Percentiles rank a stretch among this genome's conserved stretches.
Conservation (phyloP, 2,329 filamentous ascomycete species). For the Zopfia rhizophila region DNA sequence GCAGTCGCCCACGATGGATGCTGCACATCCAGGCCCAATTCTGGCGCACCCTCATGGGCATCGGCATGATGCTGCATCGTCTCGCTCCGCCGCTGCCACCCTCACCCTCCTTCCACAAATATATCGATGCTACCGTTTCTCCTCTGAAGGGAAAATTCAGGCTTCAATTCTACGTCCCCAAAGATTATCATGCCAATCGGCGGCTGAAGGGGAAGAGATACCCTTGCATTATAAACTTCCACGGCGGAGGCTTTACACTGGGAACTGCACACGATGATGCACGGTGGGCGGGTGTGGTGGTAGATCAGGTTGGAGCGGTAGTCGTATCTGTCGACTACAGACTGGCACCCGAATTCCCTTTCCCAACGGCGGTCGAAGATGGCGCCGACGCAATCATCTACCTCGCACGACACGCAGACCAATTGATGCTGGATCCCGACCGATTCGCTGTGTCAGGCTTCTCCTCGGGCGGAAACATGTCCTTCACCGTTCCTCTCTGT, state of each 20-base stretch:
- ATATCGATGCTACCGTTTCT: slow-evolving; percentile 63
- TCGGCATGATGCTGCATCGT: slow-evolving; percentile 75
- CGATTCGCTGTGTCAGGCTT: slow-evolving; percentile 70
- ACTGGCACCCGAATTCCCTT: slow-evolving; percentile 69
- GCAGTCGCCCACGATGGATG: slow-evolving; percentile 64
- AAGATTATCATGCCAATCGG: slow-evolving; percentile 57
- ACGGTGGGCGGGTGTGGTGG: slow-evolving; percentile 67
- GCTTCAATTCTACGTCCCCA: slow-evolving; percentile 71
- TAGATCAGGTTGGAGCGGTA: slow-evolving; percentile 66
- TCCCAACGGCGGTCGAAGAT: slow-evolving; percentile 72
- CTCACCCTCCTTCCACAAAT: slow-evolving; percentile 67
- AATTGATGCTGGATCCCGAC: slow-evolving; percentile 66
- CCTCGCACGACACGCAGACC: slow-evolving; percentile 65
- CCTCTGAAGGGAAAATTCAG: slow-evolving; percentile 59
- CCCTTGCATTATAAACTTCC: slow-evolving; percentile 71
- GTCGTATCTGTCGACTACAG: slow-evolving; percentile 71
- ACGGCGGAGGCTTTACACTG: slow-evolving; percentile 71
- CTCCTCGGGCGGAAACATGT: slow-evolving; percentile 71
- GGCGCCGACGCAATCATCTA: slow-evolving; percentile 70
- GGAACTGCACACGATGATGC: slow-evolving; percentile 69
- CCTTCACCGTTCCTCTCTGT: slow-evolving; percentile 69
- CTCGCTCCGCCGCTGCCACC: slow-evolving; percentile 70
- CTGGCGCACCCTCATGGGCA: slow-evolving; percentile 74
- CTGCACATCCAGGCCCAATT: slow-evolving; percentile 71
- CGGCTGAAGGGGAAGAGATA: slow-evolving; percentile 57